phyloP scores from a whole-genome alignment of 2,329 filamentous ascomycete genomes.

The Aureobasidium sp. region DNA sequence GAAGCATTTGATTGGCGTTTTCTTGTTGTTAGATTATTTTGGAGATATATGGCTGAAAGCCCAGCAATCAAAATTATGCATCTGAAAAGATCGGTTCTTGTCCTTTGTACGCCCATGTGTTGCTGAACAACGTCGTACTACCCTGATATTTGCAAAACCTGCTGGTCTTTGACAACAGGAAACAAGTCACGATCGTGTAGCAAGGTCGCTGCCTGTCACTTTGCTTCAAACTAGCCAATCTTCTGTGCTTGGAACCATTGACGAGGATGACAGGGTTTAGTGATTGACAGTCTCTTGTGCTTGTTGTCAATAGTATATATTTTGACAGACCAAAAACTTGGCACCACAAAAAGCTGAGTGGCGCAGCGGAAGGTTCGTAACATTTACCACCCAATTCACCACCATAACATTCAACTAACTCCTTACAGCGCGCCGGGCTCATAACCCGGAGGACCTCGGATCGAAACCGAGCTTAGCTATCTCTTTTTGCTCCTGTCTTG shows the following conservation, averaged over 20 bases:
- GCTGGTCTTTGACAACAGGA: too few relatives aligned
- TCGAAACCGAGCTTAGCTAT: slow-evolving; percentile 18
- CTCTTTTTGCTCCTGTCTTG: background rate
- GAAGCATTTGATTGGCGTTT: background rate
- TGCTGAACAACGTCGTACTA: too few relatives aligned
- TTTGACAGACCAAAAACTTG: too few relatives aligned
- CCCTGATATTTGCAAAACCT: too few relatives aligned
- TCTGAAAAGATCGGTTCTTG: background rate
- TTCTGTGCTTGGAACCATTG: too few relatives aligned
- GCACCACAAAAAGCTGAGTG: slow-evolving; percentile 9
- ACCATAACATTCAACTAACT: background rate
- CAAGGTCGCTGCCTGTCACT: too few relatives aligned
- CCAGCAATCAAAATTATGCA: background rate
- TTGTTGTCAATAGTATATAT: too few relatives aligned
- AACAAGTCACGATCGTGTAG: too few relatives aligned
- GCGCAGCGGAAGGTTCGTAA: slow-evolving; percentile 14
- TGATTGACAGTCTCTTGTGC: too few relatives aligned
- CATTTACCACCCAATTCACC: background rate
- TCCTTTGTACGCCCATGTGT: background rate
- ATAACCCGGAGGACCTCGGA: slow-evolving; percentile 19
- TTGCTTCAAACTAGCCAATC: too few relatives aligned
- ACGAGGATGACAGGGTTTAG: too few relatives aligned
- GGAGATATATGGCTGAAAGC: background rate
- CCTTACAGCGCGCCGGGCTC: slow-evolving; percentile 16
- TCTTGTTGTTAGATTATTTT: background rate